Percentiles rank a stretch among this genome's conserved stretches.
Evolutionary conservation across 164 flowering plant species (phyloP).

Genomic region (Sextonia rubra): DNA sequence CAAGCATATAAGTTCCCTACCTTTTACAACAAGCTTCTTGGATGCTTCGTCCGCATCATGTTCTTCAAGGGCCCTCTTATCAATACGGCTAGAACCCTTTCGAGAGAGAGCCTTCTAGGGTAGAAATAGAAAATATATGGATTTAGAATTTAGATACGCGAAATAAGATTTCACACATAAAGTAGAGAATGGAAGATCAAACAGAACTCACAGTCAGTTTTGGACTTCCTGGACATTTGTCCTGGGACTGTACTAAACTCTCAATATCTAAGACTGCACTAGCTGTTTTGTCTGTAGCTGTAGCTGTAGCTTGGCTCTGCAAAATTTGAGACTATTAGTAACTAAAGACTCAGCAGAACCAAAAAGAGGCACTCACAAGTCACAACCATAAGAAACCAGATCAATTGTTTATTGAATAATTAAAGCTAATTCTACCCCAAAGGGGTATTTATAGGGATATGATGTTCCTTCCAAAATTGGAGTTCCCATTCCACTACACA

Average conservation of each 20-base stretch:
- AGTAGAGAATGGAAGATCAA: neutral
- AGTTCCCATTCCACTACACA: too few species aligned
- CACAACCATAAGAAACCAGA: too few species aligned
- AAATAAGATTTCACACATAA: too few species aligned
- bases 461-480: too few species aligned
- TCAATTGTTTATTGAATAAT: too few species aligned
- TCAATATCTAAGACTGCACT: conserved; percentile 31
- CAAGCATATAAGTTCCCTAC: conserved; percentile 5
- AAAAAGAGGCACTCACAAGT: too few species aligned
- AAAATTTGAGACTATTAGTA: neutral
- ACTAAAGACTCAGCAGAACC: too few species aligned
- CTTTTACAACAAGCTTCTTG: conserved; percentile 26
- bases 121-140: neutral
- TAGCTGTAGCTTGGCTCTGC: conserved; percentile 18
- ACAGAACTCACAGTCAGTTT: conserved; percentile 21
- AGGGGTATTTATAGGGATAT: too few species aligned
- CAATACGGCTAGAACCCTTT: conserved; percentile 28
- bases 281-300: conserved; percentile 21
- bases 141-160: too few species aligned
- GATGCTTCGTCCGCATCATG: conserved; percentile 26
- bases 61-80: conserved; percentile 22
- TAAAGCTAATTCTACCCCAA: too few species aligned
- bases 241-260: conserved; percentile 22
- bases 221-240: conserved; percentile 23
- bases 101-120: conserved; percentile 31